These are phyloP conservation scores for Diplotaxis tenuifolia DNA, from an alignment of 345 rosid species.

Conservation along the genomic window DNA sequence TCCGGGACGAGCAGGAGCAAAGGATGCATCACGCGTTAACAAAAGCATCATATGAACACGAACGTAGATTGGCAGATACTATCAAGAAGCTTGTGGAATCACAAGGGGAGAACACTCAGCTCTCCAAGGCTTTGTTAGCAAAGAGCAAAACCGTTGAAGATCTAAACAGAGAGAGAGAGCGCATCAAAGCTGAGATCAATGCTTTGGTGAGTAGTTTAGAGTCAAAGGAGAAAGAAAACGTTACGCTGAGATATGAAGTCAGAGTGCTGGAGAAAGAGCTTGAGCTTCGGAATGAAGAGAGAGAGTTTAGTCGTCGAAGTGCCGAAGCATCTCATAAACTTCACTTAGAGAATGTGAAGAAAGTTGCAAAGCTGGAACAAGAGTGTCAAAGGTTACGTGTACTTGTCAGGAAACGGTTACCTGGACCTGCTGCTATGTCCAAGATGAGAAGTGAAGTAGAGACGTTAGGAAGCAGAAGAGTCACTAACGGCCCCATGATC, in stretches of 20 bases:
- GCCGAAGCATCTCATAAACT: constrained; percentile 75
- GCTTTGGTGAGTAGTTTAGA: constrained; percentile 56
- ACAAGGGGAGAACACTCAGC: constrained; percentile 54
- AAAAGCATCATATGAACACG: constrained; percentile 62
- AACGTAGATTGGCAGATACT: constrained; percentile 47
- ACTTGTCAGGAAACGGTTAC: constrained; percentile 76
- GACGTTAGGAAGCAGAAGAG: constrained; percentile 61
- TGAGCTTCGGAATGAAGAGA: constrained; percentile 87
- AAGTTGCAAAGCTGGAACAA: constrained; percentile 79
- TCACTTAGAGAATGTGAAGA: constrained; percentile 76
- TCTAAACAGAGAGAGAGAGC: constrained; percentile 56
- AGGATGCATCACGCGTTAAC: constrained; percentile 75
- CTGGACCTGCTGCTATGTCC: constrained; percentile 77
- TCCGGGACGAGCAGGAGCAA: constrained; percentile 75
- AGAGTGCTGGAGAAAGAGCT: constrained; percentile 86
- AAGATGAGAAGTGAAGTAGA: constrained; percentile 86
- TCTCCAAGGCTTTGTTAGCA: constrained; percentile 55
- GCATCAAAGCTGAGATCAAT: constrained; percentile 51
- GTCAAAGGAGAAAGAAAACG: constrained; percentile 65
- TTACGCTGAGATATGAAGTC: constrained; percentile 76
- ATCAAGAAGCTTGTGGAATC: constrained; percentile 52
- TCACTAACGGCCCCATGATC: constrained; percentile 32
- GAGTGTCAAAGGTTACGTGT: constrained; percentile 88
- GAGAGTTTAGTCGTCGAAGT: constrained; percentile 72
- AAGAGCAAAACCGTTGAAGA: constrained; percentile 62